Conservation (phyloP, 2,329 filamentous ascomycete species). For the Claviceps arundinis region DNA sequence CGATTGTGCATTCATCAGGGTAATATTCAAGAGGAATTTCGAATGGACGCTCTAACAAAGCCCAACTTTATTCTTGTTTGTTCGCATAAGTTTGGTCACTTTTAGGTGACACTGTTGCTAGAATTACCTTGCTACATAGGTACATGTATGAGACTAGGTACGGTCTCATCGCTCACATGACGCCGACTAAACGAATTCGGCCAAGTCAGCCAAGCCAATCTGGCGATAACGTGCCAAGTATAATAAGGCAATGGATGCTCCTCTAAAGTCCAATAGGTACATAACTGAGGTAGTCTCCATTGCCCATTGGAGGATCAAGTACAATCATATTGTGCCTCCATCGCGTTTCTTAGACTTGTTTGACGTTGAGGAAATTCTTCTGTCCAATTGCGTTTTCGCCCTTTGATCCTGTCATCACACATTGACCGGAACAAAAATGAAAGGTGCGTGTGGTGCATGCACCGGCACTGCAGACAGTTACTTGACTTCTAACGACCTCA, state of each 20-base stretch:
- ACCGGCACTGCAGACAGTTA: not conserved
- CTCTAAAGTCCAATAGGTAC: not conserved
- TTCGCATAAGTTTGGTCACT: not conserved
- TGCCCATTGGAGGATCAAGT: too few relatives aligned
- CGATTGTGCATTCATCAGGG: too few relatives aligned
- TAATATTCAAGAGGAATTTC: too few relatives aligned
- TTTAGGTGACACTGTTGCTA: not conserved
- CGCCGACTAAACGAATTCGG: not conserved
- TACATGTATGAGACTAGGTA: constrained; percentile 1
- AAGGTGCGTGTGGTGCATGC: constrained; percentile 5
- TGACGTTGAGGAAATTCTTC: not conserved
- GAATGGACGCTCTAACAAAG: not conserved
- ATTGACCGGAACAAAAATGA: constrained; percentile 4
- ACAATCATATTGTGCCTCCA: not conserved
- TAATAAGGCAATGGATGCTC: not conserved
- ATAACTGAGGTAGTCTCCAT: not conserved
- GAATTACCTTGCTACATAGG: not conserved
- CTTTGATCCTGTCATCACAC: not conserved
- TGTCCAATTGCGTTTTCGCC: not conserved
- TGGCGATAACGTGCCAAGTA: not conserved
- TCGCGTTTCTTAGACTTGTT: not conserved
- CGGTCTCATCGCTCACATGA: not conserved
- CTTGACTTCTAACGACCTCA: not conserved
- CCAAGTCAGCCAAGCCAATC: not conserved
- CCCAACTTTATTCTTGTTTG: not conserved